These are phyloP conservation scores for Aspergillus kassunensis DNA, from an alignment of 495 filamentous ascomycete genomes.

Conservation along the genomic window DNA sequence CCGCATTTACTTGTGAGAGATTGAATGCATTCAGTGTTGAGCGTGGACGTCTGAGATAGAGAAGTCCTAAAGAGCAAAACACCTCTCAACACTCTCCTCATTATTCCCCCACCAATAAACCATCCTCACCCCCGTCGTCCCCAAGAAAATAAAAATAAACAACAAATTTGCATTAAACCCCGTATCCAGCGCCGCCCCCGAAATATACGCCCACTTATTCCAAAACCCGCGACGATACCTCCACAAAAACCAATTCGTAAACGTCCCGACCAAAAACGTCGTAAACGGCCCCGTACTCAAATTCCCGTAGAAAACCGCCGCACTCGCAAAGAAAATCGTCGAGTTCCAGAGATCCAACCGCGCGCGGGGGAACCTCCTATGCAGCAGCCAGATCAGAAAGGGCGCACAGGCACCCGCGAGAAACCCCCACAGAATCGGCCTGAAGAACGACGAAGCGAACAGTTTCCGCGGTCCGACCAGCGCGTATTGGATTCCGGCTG, in stretches of 20 bases:
- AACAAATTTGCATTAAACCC: conserved; percentile 56
- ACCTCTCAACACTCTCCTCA: conserved; percentile 30
- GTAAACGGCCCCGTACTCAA: conserved; percentile 53
- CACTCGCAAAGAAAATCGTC: conserved; percentile 47
- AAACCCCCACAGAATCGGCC: conserved; percentile 52
- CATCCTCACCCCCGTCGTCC: conserved; percentile 50
- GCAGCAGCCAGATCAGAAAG: conserved; percentile 42
- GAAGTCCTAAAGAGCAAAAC: conserved; percentile 35
- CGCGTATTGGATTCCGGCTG: conserved; percentile 52
- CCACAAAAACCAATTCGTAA: conserved; percentile 54
- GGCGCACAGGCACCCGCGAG: conserved; percentile 49
- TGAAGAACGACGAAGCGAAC: conserved; percentile 47
- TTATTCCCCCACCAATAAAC: conserved; percentile 57
- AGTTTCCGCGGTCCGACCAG: conserved; percentile 51
- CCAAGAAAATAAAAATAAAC: conserved; percentile 53
- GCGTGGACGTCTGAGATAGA: neutral
- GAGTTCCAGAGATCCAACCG: conserved; percentile 55
- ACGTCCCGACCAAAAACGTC: conserved; percentile 51
- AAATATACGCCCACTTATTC: conserved; percentile 53
- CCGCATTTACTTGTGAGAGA: no score
- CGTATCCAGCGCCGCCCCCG: conserved; percentile 55
- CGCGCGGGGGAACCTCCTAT: conserved; percentile 44
- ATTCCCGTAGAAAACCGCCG: conserved; percentile 35
- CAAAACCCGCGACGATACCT: conserved; percentile 50
- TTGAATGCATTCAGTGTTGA: no score